Base-by-base conservation (phyloP, 495 filamentous ascomycete genomes). In the Trypethelium eluteriae region DNA sequence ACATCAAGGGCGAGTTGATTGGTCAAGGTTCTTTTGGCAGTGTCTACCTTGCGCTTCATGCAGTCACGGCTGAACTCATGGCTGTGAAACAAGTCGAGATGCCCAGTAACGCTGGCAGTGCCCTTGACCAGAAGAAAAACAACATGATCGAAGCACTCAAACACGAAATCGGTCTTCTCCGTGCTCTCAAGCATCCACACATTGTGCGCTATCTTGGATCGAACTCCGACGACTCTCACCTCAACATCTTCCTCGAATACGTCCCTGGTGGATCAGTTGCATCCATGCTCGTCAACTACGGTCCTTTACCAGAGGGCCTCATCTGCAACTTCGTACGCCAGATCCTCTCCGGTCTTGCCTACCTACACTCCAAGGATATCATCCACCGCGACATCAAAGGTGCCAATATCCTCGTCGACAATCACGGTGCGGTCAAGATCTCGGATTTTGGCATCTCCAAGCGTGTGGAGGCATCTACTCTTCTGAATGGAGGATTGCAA, bases 211-310 rank as follows among this genome's bases (percentile, higher is more conserved):
- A 99, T 73, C 86, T 98, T 44, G 94, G 93, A 53, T 96, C 91
- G 61, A 89, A 90, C 71, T 92, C 92, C 41, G 93, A 96, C 67
- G 88, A 92, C 65, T 84, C 91, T 64, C 89, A 96, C 71, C 85
- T 99, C 70, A 99, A 99, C 80, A 99, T 99, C 88, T 99, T 99
- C 86, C 85, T 99, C 72, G 94, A 99, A 77, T 99, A 99, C 78
- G 94, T 99, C 7, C 91, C 94, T 39, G 94, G 94, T 75, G 94
- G 94, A 38, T 97, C 93, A 14, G 95, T 99, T 41, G 93, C 95
- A 47, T 93, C 91, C 5, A 96, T 99, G 90, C 87, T 99, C 67
- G 94, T 96, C 75, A 94, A 92, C 70, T 99, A 99, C 79, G 95
- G 96, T 66, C 91, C 92, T 16, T 86, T 97, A 62, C 88, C 90